Percentiles rank a stretch among this genome's conserved stretches.
These are phyloP conservation scores for Pythium pectinolyticum DNA, from an alignment of 352 stramenopile genomes.

Conservation along the genomic window DNA sequence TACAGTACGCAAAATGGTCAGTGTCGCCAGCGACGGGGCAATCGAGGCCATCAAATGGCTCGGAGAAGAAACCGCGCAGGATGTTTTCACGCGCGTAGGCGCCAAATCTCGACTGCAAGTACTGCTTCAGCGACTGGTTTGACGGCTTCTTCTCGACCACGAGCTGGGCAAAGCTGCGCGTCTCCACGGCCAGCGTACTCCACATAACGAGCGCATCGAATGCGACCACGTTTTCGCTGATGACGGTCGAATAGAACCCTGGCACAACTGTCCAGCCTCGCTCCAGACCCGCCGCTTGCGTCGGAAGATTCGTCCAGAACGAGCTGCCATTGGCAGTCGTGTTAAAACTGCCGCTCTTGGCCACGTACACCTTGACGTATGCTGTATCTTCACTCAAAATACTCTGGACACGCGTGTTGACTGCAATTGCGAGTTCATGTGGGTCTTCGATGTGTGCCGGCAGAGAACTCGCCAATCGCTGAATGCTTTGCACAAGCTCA, in stretches of 20 bases:
- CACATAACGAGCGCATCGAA: conserved; percentile 18
- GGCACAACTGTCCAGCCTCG: conserved; percentile 5
- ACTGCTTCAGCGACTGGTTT: neutral
- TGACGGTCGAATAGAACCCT: neutral
- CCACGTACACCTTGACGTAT: conserved; percentile 21
- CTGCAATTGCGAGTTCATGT: neutral
- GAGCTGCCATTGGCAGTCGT: conserved; percentile 1
- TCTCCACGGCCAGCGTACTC: neutral
- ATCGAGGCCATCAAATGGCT: conserved; percentile 2
- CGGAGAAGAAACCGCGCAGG: conserved; percentile 14
- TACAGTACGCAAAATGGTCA: conserved; percentile 21
- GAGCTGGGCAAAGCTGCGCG: conserved; percentile 8
- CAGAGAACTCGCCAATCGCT: conserved; percentile 2
- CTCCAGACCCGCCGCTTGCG: neutral
- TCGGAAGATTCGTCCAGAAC: conserved; percentile 16
- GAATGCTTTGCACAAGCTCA: neutral
- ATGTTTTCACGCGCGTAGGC: conserved; percentile 5
- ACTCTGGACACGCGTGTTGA: neutral
- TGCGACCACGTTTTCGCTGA: neutral
- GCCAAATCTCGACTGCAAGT: conserved; percentile 1
- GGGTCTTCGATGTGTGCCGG: neutral
- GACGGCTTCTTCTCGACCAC: conserved; percentile 8
- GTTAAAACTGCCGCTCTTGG: conserved; percentile 10
- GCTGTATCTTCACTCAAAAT: neutral
- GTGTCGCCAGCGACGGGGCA: conserved; percentile 11